Percentiles rank a stretch among this genome's conserved stretches.
Conservation (phyloP, 2,329 filamentous ascomycete species). For the Achaetomium macrosporum region DNA sequence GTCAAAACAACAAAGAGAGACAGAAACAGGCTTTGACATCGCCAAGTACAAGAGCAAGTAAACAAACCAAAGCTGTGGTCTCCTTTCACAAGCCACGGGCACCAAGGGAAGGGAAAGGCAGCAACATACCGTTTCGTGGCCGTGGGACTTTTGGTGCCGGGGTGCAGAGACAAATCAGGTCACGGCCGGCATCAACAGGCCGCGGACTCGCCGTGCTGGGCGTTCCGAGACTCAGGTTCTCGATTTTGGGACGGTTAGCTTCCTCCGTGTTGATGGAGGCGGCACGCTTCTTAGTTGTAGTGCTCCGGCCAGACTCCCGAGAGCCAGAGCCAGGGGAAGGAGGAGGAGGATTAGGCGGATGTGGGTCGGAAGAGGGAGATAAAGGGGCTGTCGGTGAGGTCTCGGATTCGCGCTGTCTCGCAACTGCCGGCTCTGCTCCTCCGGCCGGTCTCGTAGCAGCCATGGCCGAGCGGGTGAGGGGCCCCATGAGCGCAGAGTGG, state of each 20-base stretch:
- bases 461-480: constrained; percentile 22
- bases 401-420: constrained; percentile 14
- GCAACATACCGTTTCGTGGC: constrained; percentile 51
- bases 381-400: constrained; percentile 9
- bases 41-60: background rate
- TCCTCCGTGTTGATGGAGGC: constrained; percentile 42
- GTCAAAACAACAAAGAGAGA: constrained; percentile 12
- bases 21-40: background rate
- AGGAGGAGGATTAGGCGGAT: background rate
- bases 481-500: constrained; percentile 6
- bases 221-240: constrained; percentile 33
- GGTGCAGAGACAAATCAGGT: constrained; percentile 51
- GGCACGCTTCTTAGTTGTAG: constrained; percentile 37
- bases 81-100: background rate
- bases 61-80: background rate
- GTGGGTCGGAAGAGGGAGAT: constrained; percentile 2
- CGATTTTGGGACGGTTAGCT: constrained; percentile 34
- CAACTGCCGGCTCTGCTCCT: background rate
- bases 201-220: constrained; percentile 25
- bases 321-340: background rate
- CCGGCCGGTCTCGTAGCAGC: constrained; percentile 13
- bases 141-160: constrained; percentile 53
- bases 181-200: constrained; percentile 20
- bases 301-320: constrained; percentile 9
- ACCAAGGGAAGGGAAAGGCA: constrained; percentile 10